A percentile compares a stretch with the other conserved stretches of the same genome.
These are phyloP conservation scores for Trametes villosa DNA, from an alignment of 768 basidiomycete genomes.

Conservation along the genomic window DNA sequence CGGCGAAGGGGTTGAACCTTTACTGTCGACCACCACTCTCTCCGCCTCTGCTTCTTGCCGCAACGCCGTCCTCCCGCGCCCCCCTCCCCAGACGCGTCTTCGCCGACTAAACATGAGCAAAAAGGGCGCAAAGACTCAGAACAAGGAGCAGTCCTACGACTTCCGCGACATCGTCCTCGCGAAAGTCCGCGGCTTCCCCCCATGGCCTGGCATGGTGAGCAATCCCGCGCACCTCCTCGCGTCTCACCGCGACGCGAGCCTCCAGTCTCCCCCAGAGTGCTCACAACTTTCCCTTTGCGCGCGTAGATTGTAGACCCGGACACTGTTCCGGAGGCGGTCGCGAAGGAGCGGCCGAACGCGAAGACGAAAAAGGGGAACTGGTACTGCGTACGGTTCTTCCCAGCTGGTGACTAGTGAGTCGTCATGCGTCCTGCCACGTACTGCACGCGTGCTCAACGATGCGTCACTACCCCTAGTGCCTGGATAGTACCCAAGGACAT, in stretches of 20 bases:
- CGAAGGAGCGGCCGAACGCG: constrained; percentile 64
- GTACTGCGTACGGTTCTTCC: constrained; percentile 88
- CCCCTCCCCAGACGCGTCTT: constrained; percentile 20
- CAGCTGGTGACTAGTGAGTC: constrained; percentile 90
- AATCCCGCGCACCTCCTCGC: constrained; percentile 22
- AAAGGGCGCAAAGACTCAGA: constrained; percentile 51
- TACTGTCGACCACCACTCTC: constrained; percentile 25
- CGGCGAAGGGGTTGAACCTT: constrained; percentile 28
- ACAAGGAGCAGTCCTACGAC: constrained; percentile 49
- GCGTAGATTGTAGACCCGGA: constrained; percentile 81
- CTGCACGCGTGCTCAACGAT: constrained; percentile 16
- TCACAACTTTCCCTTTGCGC: constrained; percentile 14
- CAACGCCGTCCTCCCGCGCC: constrained; percentile 2
- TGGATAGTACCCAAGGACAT: constrained; percentile 88
- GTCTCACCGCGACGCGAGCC: constrained; percentile 21
- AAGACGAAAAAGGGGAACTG: constrained; percentile 69
- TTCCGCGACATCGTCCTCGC: constrained; percentile 87
- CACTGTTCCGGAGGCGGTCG: constrained; percentile 60
- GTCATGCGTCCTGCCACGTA: constrained; percentile 6
- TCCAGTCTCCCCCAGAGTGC: not conserved
- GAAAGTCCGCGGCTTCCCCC: constrained; percentile 91
- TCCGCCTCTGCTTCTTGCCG: constrained; percentile 3
- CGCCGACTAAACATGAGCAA: constrained; percentile 46
- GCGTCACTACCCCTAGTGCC: constrained; percentile 52
- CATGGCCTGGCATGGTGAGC: constrained; percentile 95